Percentiles rank a stretch among this genome's conserved stretches.
Conservation (phyloP, 1,284 basidiomycete genomes). For the Tilletia indica region DNA sequence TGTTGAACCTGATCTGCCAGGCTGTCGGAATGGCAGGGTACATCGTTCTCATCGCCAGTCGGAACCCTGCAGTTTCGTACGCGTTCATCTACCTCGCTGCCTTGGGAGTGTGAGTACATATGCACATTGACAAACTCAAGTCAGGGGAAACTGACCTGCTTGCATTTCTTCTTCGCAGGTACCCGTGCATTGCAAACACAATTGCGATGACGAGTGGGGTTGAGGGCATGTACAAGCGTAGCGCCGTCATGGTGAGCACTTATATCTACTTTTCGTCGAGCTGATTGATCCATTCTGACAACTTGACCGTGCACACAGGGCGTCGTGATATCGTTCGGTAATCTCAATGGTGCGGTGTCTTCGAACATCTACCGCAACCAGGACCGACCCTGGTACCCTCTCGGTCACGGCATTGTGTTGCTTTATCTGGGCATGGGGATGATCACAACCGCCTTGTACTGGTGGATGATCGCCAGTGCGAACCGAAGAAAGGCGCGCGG, state of each 20-base stretch:
- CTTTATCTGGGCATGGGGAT: constrained; percentile 70
- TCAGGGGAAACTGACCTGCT: not conserved
- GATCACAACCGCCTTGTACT: constrained; percentile 61
- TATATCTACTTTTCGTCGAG: not conserved
- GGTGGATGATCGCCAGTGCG: constrained; percentile 63
- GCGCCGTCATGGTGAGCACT: constrained; percentile 69
- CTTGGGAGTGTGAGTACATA: constrained; percentile 12
- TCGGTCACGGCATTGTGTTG: constrained; percentile 69
- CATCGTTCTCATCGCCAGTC: constrained; percentile 64
- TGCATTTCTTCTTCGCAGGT: constrained; percentile 59
- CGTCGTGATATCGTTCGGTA: constrained; percentile 49
- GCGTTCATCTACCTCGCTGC: constrained; percentile 66
- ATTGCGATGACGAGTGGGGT: constrained; percentile 71
- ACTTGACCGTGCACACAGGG: not conserved
- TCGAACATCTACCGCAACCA: constrained; percentile 69
- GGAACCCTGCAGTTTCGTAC: constrained; percentile 65
- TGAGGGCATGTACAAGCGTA: constrained; percentile 73
- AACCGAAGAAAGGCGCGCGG: constrained; percentile 67
- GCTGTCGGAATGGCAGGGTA: constrained; percentile 63
- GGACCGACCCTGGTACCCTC: constrained; percentile 69
- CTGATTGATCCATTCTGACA: not conserved
- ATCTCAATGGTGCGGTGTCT: constrained; percentile 63
- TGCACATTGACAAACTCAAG: not conserved
- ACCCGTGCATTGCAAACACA: constrained; percentile 70
- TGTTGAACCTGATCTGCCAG: constrained; percentile 62